Base-by-base conservation (phyloP, 257 asterid genomes). In the Jacaranda mimosifolia region DNA sequence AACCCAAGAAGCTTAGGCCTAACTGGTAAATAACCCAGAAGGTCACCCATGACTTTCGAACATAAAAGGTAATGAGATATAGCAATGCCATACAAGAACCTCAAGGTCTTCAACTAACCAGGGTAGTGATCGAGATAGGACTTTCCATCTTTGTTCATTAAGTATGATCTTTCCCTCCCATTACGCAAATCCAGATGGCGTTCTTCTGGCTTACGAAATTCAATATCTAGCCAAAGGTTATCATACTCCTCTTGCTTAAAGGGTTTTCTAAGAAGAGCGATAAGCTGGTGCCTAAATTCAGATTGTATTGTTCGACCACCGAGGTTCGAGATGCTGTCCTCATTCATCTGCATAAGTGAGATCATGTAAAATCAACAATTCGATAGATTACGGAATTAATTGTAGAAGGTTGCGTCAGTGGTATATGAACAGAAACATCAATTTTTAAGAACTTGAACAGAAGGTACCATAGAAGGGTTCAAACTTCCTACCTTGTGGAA, bases 71-170 rank as follows among this genome's bases (percentile, higher is more conserved):
- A 32, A 40, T 40, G 13, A 17, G 35, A 67, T 40, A 70, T 40
- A 63, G 19, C 45, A 13, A 36, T 32, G 21, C 15, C 56, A 57
- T 45, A 18, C 9, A 73, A 68, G 45, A 80, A 42, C 10, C 63
- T 11, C 65, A 53, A 64, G 40, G 12, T 56, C 43, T 45, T 45
- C 9, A 78, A 78, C 89, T 58, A 77, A 88, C 93, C 91, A 65
- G 83, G 82, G 72, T 72, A 8, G 71, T 72, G 6, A 78, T 86
- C 86, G 12, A 86, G 89, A 60, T 77, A 83, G 32, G 89, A 85
- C 84, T 85, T 89, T 36, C 91, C 93, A 4, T 4, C 7, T 72
- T 59, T 69, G 7, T 19, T 18, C 9, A 57, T 72, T 10, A 40
- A 3, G 64, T 18, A 40, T 15, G 72, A 53, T 74, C 39, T 75